phyloP scores from a whole-genome alignment of 352 stramenopile genomes.

The Pythium pyrilobum region DNA sequence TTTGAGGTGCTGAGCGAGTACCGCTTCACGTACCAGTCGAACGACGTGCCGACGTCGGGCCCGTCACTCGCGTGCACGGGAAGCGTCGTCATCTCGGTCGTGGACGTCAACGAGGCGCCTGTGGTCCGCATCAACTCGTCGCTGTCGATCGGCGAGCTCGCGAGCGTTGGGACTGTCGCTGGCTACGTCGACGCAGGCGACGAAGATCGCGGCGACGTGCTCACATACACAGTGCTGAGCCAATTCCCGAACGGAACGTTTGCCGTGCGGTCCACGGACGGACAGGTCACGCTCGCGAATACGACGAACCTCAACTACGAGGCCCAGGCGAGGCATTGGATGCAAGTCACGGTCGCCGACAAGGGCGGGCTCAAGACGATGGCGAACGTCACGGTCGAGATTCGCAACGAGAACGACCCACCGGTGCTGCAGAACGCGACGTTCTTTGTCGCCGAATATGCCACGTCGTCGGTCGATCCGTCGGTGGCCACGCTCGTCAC shows the following conservation, averaged over 20 bases:
- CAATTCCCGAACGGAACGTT: conserved; percentile 13
- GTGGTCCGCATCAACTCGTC: conserved; percentile 12
- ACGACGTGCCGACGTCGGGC: conserved; percentile 31
- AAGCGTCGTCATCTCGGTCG: conserved; percentile 34
- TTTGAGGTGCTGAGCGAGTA: conserved; percentile 40
- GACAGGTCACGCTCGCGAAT: conserved; percentile 9
- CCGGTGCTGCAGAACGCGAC: conserved; percentile 18
- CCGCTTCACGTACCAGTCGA: conserved; percentile 41
- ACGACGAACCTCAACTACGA: conserved; percentile 18
- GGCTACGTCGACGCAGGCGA: conserved; percentile 19
- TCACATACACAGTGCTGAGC: conserved; percentile 18
- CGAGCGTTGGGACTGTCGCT: not conserved
- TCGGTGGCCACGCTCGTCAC: conserved; percentile 13
- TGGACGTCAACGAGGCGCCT: conserved; percentile 49
- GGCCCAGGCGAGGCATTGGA: not conserved
- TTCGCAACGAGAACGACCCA: conserved; percentile 21
- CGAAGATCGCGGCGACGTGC: conserved; percentile 19
- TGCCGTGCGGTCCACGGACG: conserved; percentile 6
- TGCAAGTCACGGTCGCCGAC: conserved; percentile 16
- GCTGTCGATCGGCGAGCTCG: conserved; percentile 27
- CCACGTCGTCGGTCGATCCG: not conserved
- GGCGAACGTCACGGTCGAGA: conserved; percentile 7
- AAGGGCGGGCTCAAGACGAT: conserved; percentile 5
- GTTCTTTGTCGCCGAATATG: conserved; percentile 15
- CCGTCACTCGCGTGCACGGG: conserved; percentile 36